Evolutionary conservation across 1,284 basidiomycete genomes (phyloP).

Genomic region (Chalciporus sp.): DNA sequence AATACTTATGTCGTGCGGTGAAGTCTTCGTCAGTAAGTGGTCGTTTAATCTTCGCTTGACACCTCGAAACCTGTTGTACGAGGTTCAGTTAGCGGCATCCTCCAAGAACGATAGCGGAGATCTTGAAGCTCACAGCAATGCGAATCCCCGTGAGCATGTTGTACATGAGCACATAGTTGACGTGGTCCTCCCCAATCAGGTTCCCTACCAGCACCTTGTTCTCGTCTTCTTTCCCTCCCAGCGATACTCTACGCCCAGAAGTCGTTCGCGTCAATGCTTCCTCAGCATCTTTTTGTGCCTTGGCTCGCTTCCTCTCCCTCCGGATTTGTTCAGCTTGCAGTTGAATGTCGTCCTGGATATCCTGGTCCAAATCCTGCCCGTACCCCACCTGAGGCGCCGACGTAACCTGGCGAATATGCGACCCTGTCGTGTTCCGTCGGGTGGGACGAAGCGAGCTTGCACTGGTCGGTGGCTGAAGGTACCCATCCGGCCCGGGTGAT

Average conservation of each 20-base stretch:
- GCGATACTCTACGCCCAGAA: slow-evolving; percentile 22
- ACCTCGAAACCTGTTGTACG: slow-evolving; percentile 80
- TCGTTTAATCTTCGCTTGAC: slow-evolving; percentile 92
- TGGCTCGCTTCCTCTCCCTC: slow-evolving; percentile 74
- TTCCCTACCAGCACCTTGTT: slow-evolving; percentile 86
- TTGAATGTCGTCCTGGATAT: slow-evolving; percentile 66
- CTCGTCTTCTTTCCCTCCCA: slow-evolving; percentile 38
- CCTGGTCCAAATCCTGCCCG: slow-evolving; percentile 36
- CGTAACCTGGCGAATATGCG: slow-evolving; percentile 28
- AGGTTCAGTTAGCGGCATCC: slow-evolving; percentile 23
- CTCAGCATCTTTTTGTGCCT: slow-evolving; percentile 53
- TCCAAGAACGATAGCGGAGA: neutral
- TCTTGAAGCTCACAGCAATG: slow-evolving; percentile 70
- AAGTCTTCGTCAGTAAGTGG: slow-evolving; percentile 89
- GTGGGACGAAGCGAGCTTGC: slow-evolving; percentile 40
- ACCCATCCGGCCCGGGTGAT: slow-evolving; percentile 46
- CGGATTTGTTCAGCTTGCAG: slow-evolving; percentile 83
- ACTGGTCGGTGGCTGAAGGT: slow-evolving; percentile 50
- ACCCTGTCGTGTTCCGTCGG: slow-evolving; percentile 58
- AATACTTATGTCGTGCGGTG: slow-evolving; percentile 89
- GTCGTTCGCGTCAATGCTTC: slow-evolving; percentile 44
- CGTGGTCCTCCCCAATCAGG: slow-evolving; percentile 94
- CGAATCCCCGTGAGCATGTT: slow-evolving; percentile 99
- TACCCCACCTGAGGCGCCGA: slow-evolving; percentile 26
- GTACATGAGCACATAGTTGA: slow-evolving; percentile 99